phyloP scores from a whole-genome alignment of 345 rosid genomes.

The Citrus sinensis region DVS_A1.0 CM039168.1:27360501-27361000 shows the following conservation, averaged over 20 bases:
- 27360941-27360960: background rate
- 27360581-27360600: too few relatives aligned
- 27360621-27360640: too few relatives aligned
- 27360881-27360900: slow-evolving; percentile 83
- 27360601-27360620: too few relatives aligned
- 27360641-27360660: too few relatives aligned
- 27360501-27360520: too few relatives aligned
- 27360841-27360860: slow-evolving; percentile 90
- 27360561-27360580: too few relatives aligned
- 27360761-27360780: background rate
- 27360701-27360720: too few relatives aligned
- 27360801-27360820: slow-evolving; percentile 28
- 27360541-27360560: too few relatives aligned
- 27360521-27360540: too few relatives aligned
- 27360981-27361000: slow-evolving; percentile 18
- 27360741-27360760: background rate
- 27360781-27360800: background rate
- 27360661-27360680: too few relatives aligned
- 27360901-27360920: slow-evolving; percentile 89
- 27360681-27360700: too few relatives aligned
- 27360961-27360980: background rate
- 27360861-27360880: slow-evolving; percentile 93
- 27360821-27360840: slow-evolving; percentile 98
- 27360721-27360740: background rate
- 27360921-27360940: slow-evolving; percentile 18